Evolutionary conservation across 2,329 filamentous ascomycete genomes (phyloP).

Genomic region (Penicillium sp.): DNA sequence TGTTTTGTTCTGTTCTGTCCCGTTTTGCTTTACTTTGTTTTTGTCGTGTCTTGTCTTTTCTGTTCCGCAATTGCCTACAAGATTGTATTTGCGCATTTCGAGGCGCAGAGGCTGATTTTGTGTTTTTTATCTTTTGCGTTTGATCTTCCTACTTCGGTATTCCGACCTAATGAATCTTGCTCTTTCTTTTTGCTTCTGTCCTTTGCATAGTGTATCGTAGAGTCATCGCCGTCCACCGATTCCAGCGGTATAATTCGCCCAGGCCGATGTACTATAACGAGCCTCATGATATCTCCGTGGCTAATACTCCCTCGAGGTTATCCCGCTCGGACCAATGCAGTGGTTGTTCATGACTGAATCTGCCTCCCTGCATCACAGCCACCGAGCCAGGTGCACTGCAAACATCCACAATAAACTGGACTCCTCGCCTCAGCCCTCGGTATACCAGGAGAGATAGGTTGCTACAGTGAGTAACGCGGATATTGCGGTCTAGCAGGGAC

Average conservation of each 20-base stretch:
- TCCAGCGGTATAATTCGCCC: slow-evolving; percentile 28
- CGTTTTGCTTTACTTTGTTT: too few species aligned
- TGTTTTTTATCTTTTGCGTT: too few species aligned
- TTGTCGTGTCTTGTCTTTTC: too few species aligned
- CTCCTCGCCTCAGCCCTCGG: slow-evolving; percentile 64
- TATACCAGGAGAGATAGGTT: slow-evolving; percentile 59
- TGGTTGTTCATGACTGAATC: slow-evolving; percentile 24
- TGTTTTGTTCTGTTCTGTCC: too few species aligned
- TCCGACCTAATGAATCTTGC: not conserved
- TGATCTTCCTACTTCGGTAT: not conserved
- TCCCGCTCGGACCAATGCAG: slow-evolving; percentile 19
- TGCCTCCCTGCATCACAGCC: slow-evolving; percentile 50
- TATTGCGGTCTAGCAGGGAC: slow-evolving; percentile 61
- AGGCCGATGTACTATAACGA: slow-evolving; percentile 32
- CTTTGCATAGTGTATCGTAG: too few species aligned
- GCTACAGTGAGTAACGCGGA: slow-evolving; percentile 65
- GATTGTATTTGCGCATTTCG: too few species aligned
- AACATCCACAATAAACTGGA: slow-evolving; percentile 62
- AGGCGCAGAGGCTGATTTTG: too few species aligned
- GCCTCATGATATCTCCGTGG: slow-evolving; percentile 27
- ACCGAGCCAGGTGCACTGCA: slow-evolving; percentile 62
- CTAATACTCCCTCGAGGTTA: slow-evolving; percentile 19
- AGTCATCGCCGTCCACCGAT: slow-evolving; percentile 33
- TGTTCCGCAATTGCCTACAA: too few species aligned
- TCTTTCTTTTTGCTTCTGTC: not conserved